phyloP scores from a whole-genome alignment of 345 rosid species.

The Zanthoxylum bungeanum region DNA sequence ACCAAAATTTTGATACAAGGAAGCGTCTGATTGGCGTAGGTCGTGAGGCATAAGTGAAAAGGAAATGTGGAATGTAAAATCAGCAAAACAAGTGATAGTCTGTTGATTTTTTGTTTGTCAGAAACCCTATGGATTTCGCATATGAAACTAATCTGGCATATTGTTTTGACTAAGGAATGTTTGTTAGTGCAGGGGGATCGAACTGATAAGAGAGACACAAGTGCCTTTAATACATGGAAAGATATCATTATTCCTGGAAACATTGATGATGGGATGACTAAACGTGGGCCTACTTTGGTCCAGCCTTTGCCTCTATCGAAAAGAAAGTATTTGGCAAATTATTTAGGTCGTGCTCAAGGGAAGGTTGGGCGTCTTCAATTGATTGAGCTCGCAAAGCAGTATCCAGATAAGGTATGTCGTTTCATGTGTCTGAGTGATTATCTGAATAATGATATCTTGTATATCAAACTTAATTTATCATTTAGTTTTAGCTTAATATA shows the following conservation, averaged over 20 bases:
- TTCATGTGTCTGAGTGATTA: not conserved
- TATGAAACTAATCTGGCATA: not conserved
- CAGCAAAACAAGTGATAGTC: too few species aligned
- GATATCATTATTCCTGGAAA: slow-evolving; percentile 96
- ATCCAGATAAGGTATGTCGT: slow-evolving; percentile 66
- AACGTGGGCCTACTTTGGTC: slow-evolving; percentile 40
- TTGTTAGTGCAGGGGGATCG: slow-evolving; percentile 74
- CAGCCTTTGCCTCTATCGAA: slow-evolving; percentile 74
- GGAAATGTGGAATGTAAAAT: too few species aligned
- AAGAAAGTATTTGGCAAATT: slow-evolving; percentile 83
- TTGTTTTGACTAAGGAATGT: slow-evolving; percentile 10
- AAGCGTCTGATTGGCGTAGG: too few species aligned
- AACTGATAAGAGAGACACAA: slow-evolving; percentile 86
- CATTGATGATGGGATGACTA: slow-evolving; percentile 86
- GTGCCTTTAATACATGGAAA: slow-evolving; percentile 97
- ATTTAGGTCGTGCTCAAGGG: slow-evolving; percentile 90
- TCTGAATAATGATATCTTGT: not conserved
- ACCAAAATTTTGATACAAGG: too few species aligned
- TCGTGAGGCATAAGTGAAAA: too few species aligned
- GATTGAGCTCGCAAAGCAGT: slow-evolving; percentile 78
- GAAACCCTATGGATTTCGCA: too few species aligned
- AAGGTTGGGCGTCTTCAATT: slow-evolving; percentile 80
- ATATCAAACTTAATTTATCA: not conserved
- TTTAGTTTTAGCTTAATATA: not conserved
- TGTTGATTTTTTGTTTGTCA: too few species aligned